phyloP scores from a whole-genome alignment of 2,329 filamentous ascomycete species.

The Pochonia chlamydosporia region DNA sequence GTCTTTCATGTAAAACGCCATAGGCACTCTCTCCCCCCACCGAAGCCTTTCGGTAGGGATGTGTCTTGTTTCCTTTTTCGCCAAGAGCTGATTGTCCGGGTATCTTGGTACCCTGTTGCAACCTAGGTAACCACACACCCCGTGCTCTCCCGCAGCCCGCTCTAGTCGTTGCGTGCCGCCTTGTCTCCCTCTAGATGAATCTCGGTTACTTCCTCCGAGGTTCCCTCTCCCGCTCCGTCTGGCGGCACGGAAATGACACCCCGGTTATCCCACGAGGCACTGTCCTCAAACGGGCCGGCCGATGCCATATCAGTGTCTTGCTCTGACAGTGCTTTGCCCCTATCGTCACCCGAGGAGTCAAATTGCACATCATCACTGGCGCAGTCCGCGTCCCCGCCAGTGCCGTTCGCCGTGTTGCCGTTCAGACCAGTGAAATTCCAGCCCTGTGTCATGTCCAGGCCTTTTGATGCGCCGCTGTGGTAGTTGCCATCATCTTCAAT shows the following conservation, averaged over 20 bases:
- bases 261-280: conserved; percentile 25
- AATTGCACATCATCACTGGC: conserved; percentile 39
- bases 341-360: conserved; percentile 32
- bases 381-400: conserved; percentile 29
- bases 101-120: not conserved
- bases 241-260: conserved; percentile 34
- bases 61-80: not conserved
- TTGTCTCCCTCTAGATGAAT: conserved; percentile 41
- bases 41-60: not conserved
- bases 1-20: not conserved
- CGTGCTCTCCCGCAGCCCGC: too few species aligned
- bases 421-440: conserved; percentile 43
- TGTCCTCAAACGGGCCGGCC: conserved; percentile 9
- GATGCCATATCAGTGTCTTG: conserved; percentile 25
- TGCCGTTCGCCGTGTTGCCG: conserved; percentile 23
- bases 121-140: too few species aligned
- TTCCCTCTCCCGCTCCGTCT: conserved; percentile 26
- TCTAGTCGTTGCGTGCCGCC: conserved; percentile 16
- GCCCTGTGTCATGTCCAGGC: conserved; percentile 27
- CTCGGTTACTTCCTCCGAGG: conserved; percentile 42
- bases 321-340: conserved; percentile 18
- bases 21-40: not conserved
- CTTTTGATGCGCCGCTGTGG: conserved; percentile 19
- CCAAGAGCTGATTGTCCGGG: not conserved
- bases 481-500: conserved; percentile 39